Evolutionary conservation across 768 basidiomycete species (phyloP), one percentile per base, ranked within the genome.

Genomic region (Termitomyces sp.): DNA sequence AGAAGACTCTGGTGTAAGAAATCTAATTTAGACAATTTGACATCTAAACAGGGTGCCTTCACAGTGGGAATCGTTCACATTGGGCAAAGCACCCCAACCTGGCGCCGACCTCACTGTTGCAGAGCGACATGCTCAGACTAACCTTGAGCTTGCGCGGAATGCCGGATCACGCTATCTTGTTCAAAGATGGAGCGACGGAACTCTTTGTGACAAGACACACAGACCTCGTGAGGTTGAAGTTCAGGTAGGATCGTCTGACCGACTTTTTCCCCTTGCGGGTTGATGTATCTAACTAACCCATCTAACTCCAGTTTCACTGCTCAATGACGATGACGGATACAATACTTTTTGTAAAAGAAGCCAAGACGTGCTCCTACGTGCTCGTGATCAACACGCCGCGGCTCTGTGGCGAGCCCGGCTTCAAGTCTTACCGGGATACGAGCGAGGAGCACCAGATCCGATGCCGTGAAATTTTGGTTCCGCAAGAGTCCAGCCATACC

Each of bases 381-480:
- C 79, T 98, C 52, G 88, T 98, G 62, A 86, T 98, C 58, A 90
- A 98, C 70, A 97, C 96, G 0, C 95, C 97, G 35, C 89, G 94
- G 56, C 79, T 99, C 20, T 98, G 97, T 68, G 84, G 87, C 58
- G 88, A 96, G 65, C 94, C 94, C 18, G 92, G 94, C 12, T 98
- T 99, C 77, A 88, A 83, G 70, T 89, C 90, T 56, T 83, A 77
- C 33, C 79, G 79, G 48, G 86, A 90, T 62, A 74, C 79, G 40
- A 79, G 78, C 50, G 83, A 85, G 53, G 88, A 92, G 63, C 78
- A 85, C 12, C 73, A 80, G 64, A 86, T 94, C 65, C 85, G 84
- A 57, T 94, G 92, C 71, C 86, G 92, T 48, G 85, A 92, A 71
- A 79, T 94, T 61, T 77, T 93, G 57, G 70, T 78, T 57, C 66